Conservation (phyloP, 306 rosid genomes). For the Ceratonia siliqua region DNA sequence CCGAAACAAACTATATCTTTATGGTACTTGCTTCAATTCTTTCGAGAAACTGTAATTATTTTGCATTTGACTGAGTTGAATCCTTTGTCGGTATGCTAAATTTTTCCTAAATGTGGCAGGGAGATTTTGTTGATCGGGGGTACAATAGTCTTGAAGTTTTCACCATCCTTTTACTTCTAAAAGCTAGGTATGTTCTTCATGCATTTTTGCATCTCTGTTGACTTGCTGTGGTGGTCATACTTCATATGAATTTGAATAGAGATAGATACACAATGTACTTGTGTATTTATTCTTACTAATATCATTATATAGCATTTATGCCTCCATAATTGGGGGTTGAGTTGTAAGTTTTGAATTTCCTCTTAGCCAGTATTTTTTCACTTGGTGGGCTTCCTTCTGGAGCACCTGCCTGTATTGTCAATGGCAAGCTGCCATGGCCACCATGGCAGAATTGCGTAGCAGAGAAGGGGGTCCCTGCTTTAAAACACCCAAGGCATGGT, state of each 20-base stretch:
- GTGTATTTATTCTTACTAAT: background rate
- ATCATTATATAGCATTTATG: background rate
- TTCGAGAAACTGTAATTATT: background rate
- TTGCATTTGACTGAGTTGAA: background rate
- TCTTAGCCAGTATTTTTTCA: background rate
- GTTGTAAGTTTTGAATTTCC: background rate
- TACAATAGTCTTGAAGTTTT: slow-evolving; percentile 95
- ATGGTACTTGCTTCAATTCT: slow-evolving; percentile 51
- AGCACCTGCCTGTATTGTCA: background rate
- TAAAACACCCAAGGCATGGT: background rate
- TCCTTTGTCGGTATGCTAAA: slow-evolving; percentile 21
- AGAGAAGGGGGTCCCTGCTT: background rate
- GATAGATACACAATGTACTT: background rate
- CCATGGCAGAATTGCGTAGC: too few relatives aligned
- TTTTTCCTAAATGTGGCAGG: slow-evolving; percentile 50
- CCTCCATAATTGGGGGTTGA: background rate
- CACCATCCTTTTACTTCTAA: slow-evolving; percentile 90
- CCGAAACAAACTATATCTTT: slow-evolving; percentile 88
- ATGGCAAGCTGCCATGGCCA: too few relatives aligned
- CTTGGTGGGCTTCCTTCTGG: background rate
- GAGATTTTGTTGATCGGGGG: slow-evolving; percentile 94
- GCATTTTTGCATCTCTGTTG: slow-evolving; percentile 7
- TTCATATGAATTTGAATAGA: background rate
- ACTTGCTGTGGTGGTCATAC: background rate
- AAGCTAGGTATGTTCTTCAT: slow-evolving; percentile 66